These are phyloP conservation scores for Picea glauca DNA, from an alignment of 75 land plant genomes.

Conservation along the genomic window DNA sequence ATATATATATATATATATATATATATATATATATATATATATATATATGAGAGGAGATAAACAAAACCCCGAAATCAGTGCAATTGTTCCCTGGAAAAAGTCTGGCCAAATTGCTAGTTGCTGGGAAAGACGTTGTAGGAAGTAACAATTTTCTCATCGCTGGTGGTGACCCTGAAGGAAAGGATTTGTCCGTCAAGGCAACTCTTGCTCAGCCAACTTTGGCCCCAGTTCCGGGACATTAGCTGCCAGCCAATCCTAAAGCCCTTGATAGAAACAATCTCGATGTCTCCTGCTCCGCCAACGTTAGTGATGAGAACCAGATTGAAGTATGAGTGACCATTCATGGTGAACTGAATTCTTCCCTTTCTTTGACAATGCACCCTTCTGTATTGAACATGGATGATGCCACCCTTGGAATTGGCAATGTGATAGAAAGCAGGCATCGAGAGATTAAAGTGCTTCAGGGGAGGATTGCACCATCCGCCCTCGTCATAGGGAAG, in stretches of 20 bases:
- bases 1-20: too few relatives aligned
- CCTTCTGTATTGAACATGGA: slow-evolving; percentile 46
- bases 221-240: slow-evolving; percentile 35
- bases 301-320: slow-evolving; percentile 34
- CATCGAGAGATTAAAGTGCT: slow-evolving; percentile 46
- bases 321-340: slow-evolving; percentile 33
- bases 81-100: slow-evolving; percentile 21
- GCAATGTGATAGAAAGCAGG: slow-evolving; percentile 42
- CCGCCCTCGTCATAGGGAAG: slow-evolving; percentile 24
- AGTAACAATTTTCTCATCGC: slow-evolving; percentile 20
- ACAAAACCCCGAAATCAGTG: too few relatives aligned
- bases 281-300: slow-evolving; percentile 26
- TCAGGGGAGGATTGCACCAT: slow-evolving; percentile 52
- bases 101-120: slow-evolving; percentile 29
- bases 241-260: slow-evolving; percentile 21
- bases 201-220: slow-evolving; percentile 33
- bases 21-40: too few relatives aligned
- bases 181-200: slow-evolving; percentile 23
- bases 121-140: slow-evolving; percentile 15
- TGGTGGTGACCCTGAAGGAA: slow-evolving; percentile 31
- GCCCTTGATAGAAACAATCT: slow-evolving; percentile 32
- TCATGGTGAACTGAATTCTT: slow-evolving; percentile 26
- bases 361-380: slow-evolving; percentile 20
- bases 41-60: too few relatives aligned
- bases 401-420: slow-evolving; percentile 38